These are phyloP conservation scores for Clonostachys solani DNA, from an alignment of 2,329 filamentous ascomycete genomes.

Conservation along the genomic window DNA sequence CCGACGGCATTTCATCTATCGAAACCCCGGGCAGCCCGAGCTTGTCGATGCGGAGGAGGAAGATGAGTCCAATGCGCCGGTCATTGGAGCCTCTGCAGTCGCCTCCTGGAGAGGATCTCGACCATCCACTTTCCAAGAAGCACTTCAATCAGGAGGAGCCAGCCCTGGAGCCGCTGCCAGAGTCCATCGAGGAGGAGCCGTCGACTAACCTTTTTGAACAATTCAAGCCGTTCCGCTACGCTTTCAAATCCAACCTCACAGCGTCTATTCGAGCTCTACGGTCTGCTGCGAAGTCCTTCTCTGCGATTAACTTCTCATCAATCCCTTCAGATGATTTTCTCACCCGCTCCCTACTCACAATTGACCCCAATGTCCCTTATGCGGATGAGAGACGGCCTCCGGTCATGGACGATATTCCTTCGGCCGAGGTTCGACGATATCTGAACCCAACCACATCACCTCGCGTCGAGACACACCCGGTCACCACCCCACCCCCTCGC, in stretches of 20 bases:
- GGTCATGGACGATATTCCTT: conserved; percentile 58
- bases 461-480: conserved; percentile 21
- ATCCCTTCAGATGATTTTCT: conserved; percentile 64
- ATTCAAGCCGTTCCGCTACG: conserved; percentile 48
- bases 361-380: conserved; percentile 62
- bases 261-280: conserved; percentile 61
- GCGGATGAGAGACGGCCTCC: conserved; percentile 64
- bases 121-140: conserved; percentile 43
- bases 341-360: conserved; percentile 63
- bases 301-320: conserved; percentile 56
- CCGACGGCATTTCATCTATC: conserved; percentile 42
- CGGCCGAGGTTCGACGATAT: conserved; percentile 62
- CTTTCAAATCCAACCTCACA: conserved; percentile 66
- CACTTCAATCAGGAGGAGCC: conserved; percentile 1
- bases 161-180: background rate
- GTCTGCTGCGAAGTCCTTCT: conserved; percentile 61
- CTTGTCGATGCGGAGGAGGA: conserved; percentile 19
- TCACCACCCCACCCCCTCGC: conserved; percentile 18
- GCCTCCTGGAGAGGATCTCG: conserved; percentile 45
- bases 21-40: conserved; percentile 41
- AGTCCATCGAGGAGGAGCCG: conserved; percentile 5
- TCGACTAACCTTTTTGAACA: conserved; percentile 21
- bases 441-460: conserved; percentile 55
- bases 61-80: conserved; percentile 34
- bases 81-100: conserved; percentile 52